These are phyloP conservation scores for Penicillium janthinellum DNA, from an alignment of 2,329 filamentous ascomycete genomes.

Conservation along the genomic window DNA sequence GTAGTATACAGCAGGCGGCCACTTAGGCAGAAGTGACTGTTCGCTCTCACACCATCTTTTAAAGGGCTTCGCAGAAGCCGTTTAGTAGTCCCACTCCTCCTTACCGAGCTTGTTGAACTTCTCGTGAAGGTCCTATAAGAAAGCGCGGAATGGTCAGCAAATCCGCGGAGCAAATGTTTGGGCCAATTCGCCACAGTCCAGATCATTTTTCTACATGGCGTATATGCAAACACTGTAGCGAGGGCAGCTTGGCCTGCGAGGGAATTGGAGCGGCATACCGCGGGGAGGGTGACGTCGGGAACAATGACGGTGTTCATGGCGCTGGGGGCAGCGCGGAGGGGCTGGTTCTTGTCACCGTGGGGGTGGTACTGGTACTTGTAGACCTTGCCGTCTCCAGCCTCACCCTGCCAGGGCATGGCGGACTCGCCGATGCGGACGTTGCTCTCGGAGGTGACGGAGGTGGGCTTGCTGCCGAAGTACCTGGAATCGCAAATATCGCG, in stretches of 20 bases:
- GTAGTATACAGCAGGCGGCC: constrained; percentile 38
- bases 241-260: background rate
- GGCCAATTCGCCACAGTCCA: background rate
- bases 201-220: background rate
- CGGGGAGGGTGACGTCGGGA: constrained; percentile 89
- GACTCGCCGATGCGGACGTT: constrained; percentile 71
- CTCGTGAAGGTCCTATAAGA: constrained; percentile 77
- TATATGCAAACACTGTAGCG: no score
- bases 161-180: background rate
- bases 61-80: constrained; percentile 15
- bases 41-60: constrained; percentile 20
- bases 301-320: constrained; percentile 94
- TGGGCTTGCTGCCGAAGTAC: constrained; percentile 77
- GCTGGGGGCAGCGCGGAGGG: constrained; percentile 86
- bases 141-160: constrained; percentile 13
- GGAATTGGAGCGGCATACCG: constrained; percentile 56
- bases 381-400: constrained; percentile 62
- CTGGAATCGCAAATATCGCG: constrained; percentile 19
- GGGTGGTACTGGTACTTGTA: constrained; percentile 80
- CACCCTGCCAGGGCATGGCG: constrained; percentile 90
- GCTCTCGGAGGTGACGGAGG: constrained; percentile 78
- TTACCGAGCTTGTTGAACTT: constrained; percentile 99
- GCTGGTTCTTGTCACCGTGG: constrained; percentile 74
- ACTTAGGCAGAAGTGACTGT: constrained; percentile 11
- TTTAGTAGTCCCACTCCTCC: constrained; percentile 68